A percentile compares a stretch with the other conserved stretches of the same genome.
phyloP scores from a whole-genome alignment of 2,329 filamentous ascomycete species.

The Hypocrella siamensis region DNA sequence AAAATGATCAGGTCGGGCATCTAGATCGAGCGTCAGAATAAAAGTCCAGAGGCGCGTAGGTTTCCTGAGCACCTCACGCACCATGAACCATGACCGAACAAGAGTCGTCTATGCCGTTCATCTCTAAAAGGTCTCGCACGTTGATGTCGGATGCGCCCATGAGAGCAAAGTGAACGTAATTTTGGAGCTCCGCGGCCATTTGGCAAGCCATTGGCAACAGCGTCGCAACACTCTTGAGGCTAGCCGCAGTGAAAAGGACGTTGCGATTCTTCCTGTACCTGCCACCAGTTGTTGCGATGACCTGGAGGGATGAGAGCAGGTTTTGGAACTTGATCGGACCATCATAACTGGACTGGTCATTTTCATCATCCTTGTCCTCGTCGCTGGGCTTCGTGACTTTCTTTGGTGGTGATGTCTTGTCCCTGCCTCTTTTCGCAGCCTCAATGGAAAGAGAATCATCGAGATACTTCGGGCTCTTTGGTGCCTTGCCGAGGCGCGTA shows the following conservation, averaged over 20 bases:
- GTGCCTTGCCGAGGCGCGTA: not conserved
- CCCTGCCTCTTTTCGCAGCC: not conserved
- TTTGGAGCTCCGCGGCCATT: constrained; percentile 57
- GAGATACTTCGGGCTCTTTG: no score
- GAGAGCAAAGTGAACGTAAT: constrained; percentile 67
- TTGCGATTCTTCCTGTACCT: constrained; percentile 42
- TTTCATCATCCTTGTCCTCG: no score
- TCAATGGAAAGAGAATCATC: no score
- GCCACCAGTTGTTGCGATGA: constrained; percentile 38
- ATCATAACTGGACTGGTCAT: constrained; percentile 35
- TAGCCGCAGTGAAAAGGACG: constrained; percentile 66
- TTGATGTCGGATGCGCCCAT: constrained; percentile 58
- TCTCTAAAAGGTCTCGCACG: constrained; percentile 49
- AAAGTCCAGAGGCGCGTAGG: not conserved
- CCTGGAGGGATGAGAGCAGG: constrained; percentile 47
- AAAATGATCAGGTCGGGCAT: constrained; percentile 66
- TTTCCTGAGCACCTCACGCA: constrained; percentile 10
- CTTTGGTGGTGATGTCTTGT: not conserved
- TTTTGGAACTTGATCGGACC: constrained; percentile 55
- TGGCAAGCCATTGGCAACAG: constrained; percentile 74
- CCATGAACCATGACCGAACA: constrained; percentile 53
- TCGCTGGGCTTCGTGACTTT: no score
- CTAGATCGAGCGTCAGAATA: constrained; percentile 17
- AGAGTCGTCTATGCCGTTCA: constrained; percentile 62
- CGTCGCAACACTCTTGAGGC: constrained; percentile 53